Percentiles rank a stretch among this genome's conserved stretches.
Evolutionary conservation across 805 yeast genomes (phyloP).

Genomic region (Saccharomycopsis olivae): DNA sequence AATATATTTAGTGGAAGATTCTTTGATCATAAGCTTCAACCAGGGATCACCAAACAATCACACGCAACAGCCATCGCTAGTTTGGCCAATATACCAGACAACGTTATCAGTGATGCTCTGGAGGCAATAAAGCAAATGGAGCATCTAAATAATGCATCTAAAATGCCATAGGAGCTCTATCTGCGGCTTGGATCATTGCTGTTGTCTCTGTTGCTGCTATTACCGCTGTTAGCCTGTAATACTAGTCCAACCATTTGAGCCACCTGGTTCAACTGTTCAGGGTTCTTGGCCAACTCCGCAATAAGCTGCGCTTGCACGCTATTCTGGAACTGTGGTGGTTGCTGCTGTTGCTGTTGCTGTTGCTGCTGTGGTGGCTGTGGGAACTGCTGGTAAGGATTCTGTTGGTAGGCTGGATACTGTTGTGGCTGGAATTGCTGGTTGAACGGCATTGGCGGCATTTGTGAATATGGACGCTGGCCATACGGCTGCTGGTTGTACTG

Average conservation of each 20-base stretch:
- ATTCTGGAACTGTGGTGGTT: background rate
- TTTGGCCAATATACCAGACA: slow-evolving; percentile 66
- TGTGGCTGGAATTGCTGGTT: background rate
- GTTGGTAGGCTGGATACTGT: background rate
- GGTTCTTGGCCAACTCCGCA: background rate
- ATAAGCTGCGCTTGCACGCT: slow-evolving; percentile 2
- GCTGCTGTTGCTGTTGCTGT: background rate
- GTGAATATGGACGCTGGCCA: too few species aligned
- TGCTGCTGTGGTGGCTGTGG: too few species aligned
- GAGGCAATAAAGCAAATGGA: background rate
- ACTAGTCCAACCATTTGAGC: slow-evolving; percentile 15
- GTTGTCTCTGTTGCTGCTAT: background rate
- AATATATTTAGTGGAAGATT: slow-evolving; percentile 17
- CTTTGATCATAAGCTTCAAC: slow-evolving; percentile 43
- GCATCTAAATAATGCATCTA: background rate
- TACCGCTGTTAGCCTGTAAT: slow-evolving; percentile 4
- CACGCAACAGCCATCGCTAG: slow-evolving; percentile 71
- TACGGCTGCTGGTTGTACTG: background rate
- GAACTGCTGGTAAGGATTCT: too few species aligned
- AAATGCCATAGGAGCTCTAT: too few species aligned
- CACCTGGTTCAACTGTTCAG: slow-evolving; percentile 11
- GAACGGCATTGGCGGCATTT: too few species aligned
- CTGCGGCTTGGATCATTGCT: too few species aligned
- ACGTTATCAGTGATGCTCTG: slow-evolving; percentile 46
- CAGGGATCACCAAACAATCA: slow-evolving; percentile 65